Evolutionary conservation across 83 land plant genomes (phyloP).

Genomic region (Thuja plicata): DNA sequence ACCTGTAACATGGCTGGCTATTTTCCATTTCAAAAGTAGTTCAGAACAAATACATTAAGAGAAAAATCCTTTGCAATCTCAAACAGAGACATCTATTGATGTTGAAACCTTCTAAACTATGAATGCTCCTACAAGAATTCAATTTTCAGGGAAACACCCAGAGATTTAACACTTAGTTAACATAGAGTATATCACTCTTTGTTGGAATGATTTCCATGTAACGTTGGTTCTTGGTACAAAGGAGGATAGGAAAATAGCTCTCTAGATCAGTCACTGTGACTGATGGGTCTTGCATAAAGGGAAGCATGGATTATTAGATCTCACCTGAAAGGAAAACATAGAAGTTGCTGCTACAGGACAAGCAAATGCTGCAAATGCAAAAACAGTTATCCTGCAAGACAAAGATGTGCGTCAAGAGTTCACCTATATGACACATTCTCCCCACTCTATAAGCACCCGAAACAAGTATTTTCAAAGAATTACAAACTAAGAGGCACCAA

Average conservation of each 20-base stretch:
- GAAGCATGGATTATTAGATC: neutral
- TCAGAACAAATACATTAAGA: neutral
- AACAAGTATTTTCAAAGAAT: neutral
- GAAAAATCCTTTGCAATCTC: neutral
- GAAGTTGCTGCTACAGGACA: constrained; percentile 26
- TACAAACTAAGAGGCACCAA: neutral
- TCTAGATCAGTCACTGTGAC: neutral
- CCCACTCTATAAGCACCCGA: neutral
- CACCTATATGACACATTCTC: neutral
- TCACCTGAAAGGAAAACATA: constrained; percentile 22
- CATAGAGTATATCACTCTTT: neutral
- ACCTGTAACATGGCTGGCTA: neutral
- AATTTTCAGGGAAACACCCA: neutral
- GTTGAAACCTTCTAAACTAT: neutral
- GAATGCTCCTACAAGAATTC: neutral
- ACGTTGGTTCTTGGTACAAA: neutral
- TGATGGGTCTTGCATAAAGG: neutral
- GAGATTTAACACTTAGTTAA: neutral
- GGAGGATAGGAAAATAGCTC: neutral
- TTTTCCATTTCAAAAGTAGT: neutral
- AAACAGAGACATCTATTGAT: neutral
- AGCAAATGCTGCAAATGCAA: constrained; percentile 29
- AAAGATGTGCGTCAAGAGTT: neutral
- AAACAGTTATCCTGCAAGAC: constrained; percentile 23
- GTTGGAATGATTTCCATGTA: neutral